Evolutionary conservation across 2,329 filamentous ascomycete species (phyloP).

Genomic region (Aspergillus sp.): DNA sequence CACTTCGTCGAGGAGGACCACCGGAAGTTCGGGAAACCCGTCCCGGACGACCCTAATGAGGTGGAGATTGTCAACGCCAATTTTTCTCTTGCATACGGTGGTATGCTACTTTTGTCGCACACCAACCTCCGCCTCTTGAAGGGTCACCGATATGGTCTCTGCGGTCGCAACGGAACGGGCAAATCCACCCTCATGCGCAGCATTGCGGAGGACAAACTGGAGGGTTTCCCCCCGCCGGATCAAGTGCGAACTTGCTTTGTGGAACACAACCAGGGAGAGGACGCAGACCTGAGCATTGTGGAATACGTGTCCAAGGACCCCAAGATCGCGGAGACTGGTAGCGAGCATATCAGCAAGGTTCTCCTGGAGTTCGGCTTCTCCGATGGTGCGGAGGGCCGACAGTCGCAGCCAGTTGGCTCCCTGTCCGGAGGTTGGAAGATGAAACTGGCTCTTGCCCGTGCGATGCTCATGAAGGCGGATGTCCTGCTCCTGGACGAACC

Average conservation of each 20-base stretch:
- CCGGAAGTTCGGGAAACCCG: constrained; percentile 73
- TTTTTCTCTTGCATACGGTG: constrained; percentile 94
- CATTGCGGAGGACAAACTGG: constrained; percentile 89
- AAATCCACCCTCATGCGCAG: constrained; percentile 99
- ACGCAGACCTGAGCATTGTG: constrained; percentile 90
- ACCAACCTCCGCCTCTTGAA: constrained; percentile 91
- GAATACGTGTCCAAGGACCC: constrained; percentile 89
- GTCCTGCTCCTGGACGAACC: constrained; percentile 95
- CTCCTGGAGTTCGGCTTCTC: constrained; percentile 91
- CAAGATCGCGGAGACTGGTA: constrained; percentile 67
- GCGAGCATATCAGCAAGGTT: constrained; percentile 72
- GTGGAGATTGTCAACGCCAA: constrained; percentile 94
- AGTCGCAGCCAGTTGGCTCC: constrained; percentile 83
- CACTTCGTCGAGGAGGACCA: constrained; percentile 76
- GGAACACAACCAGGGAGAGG: constrained; percentile 97
- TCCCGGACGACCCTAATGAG: constrained; percentile 85
- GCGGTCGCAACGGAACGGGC: constrained; percentile 90
- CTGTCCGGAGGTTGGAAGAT: constrained; percentile 99
- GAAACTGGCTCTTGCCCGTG: constrained; percentile 92
- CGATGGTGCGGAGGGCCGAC: constrained; percentile 75
- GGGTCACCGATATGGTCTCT: constrained; percentile 93
- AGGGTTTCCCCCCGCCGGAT: constrained; percentile 90
- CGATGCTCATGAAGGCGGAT: constrained; percentile 95
- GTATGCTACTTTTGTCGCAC: constrained; percentile 92
- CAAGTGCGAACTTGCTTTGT: constrained; percentile 94